phyloP scores from a whole-genome alignment of 2,329 filamentous ascomycete species.

The Blastomyces silverae region DNA sequence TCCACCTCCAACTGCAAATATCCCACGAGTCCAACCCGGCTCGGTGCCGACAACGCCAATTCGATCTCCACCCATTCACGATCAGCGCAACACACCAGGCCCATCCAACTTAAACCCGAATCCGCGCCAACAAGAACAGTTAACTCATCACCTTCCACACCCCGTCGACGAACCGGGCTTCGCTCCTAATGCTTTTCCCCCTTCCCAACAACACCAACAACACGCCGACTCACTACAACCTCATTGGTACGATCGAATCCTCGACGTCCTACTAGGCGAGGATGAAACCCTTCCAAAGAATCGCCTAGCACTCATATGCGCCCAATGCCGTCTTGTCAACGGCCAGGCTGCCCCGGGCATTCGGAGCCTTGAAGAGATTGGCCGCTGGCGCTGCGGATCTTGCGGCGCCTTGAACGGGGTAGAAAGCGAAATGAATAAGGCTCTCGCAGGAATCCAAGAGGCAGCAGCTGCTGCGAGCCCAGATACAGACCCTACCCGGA shows the following conservation, averaged over 20 bases:
- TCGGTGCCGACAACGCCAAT: conserved; percentile 22
- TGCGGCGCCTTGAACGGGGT: conserved; percentile 78
- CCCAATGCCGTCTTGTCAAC: conserved; percentile 78
- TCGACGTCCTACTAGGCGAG: conserved; percentile 88
- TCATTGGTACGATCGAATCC: conserved; percentile 89
- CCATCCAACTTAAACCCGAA: conserved; percentile 15
- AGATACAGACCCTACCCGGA: neutral
- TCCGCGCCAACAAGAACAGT: conserved; percentile 19
- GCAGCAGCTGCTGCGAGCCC: neutral
- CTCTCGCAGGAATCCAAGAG: conserved; percentile 6
- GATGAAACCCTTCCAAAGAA: conserved; percentile 92
- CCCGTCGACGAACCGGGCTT: conserved; percentile 39
- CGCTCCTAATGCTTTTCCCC: conserved; percentile 44
- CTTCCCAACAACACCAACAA: conserved; percentile 24
- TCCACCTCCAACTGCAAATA: conserved; percentile 61
- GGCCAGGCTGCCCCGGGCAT: conserved; percentile 90
- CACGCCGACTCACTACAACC: conserved; percentile 38
- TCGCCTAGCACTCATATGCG: conserved; percentile 78
- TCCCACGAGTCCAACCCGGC: conserved; percentile 34
- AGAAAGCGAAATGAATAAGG: conserved; percentile 53
- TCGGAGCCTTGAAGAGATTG: conserved; percentile 67
- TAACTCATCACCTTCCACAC: conserved; percentile 21
- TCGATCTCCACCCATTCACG: conserved; percentile 26
- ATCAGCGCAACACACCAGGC: conserved; percentile 19
- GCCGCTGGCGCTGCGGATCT: conserved; percentile 80